Evolutionary conservation across 306 rosid species (phyloP), one percentile per base, ranked within the genome.

Genomic region (Citrullus colocynthis): DNA sequence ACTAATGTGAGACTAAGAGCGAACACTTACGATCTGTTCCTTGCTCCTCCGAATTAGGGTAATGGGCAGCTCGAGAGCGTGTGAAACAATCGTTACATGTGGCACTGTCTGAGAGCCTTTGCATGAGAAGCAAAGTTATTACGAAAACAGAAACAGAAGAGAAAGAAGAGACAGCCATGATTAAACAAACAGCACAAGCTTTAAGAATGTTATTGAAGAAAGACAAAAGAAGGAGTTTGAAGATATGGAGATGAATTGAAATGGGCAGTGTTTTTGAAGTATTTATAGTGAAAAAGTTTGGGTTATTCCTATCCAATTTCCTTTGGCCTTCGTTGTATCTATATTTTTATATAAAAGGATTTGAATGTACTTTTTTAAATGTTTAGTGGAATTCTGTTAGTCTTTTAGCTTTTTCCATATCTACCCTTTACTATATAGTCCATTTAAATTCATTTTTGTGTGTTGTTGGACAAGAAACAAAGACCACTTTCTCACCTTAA

Each of bases 41-140:
- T 24, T 88, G 64, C 77, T 78, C 85, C n/a, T 87, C 84, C 42
- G 97, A 94, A 74, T 91, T 90, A 8, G 95, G 93, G 76, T 94
- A 94, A 79, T 90, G 85, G 37, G 93, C 77, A 18, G 97, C 98
- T 12, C 91, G 95, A 74, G 98, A 94, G 72, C 85, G 90, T 56
- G 86, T 42, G 79, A 94, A 89, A 69, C 95, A 86, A 74, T 87
- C 89, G 13, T 70, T 80, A 55, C 97, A 89, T 34, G 84, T 81
- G 73, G 92, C 79, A 67, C 90, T 84, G 70, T 87, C 84, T 2
- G 85, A 88, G 18, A 84, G 79, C 65, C 83, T 85, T 85, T 86
- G 96, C 88, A 86, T 77, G 85, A 83, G 77, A 83, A 90, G 4
- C 24, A 89, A 44, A 45, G 58, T 28, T 71, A 21, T 77, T 56